phyloP scores from a whole-genome alignment of 108 stramenopile genomes.

The Conticribra guillardii region DNA sequence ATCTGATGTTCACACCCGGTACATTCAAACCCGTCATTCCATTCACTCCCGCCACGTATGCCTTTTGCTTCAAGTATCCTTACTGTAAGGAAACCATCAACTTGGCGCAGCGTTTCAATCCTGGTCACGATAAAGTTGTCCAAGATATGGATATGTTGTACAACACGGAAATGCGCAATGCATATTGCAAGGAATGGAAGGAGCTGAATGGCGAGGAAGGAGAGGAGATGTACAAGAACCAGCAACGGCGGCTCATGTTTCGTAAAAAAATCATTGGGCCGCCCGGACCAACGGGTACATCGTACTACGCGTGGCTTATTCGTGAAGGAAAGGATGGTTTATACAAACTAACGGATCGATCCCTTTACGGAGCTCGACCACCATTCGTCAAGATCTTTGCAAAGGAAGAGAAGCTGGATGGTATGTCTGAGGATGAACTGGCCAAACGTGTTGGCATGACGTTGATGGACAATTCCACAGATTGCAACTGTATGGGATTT shows the following conservation, averaged over 20 bases:
- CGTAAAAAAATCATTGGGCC: conserved; percentile 56
- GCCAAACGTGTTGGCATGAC: conserved; percentile 30
- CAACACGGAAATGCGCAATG: conserved; percentile 43
- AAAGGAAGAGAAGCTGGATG: conserved; percentile 54
- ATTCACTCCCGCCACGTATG: conserved; percentile 33
- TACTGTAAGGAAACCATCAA: conserved; percentile 37
- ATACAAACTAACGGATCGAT: conserved; percentile 60
- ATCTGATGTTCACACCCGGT: conserved; percentile 37
- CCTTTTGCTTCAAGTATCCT: conserved; percentile 31
- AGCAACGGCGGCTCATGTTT: conserved; percentile 40
- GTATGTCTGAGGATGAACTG: conserved; percentile 49
- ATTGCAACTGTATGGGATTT: conserved; percentile 60
- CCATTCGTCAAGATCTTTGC: conserved; percentile 54
- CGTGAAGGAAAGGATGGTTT: conserved; percentile 49
- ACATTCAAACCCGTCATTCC: conserved; percentile 30
- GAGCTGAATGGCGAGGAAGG: conserved; percentile 53
- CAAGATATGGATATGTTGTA: conserved; percentile 54
- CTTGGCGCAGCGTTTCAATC: conserved; percentile 33
- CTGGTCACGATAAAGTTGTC: conserved; percentile 34
- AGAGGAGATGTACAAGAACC: conserved; percentile 49
- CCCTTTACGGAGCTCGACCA: conserved; percentile 54
- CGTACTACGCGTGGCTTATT: conserved; percentile 4
- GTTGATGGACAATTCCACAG: conserved; percentile 46
- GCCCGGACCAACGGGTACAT: conserved; percentile 49
- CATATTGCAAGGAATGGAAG: conserved; percentile 56